Percentiles rank a stretch among this genome's conserved stretches.
Evolutionary conservation across 352 stramenopile species (phyloP).

Genomic region (Elongisporangium anandrum): DNA sequence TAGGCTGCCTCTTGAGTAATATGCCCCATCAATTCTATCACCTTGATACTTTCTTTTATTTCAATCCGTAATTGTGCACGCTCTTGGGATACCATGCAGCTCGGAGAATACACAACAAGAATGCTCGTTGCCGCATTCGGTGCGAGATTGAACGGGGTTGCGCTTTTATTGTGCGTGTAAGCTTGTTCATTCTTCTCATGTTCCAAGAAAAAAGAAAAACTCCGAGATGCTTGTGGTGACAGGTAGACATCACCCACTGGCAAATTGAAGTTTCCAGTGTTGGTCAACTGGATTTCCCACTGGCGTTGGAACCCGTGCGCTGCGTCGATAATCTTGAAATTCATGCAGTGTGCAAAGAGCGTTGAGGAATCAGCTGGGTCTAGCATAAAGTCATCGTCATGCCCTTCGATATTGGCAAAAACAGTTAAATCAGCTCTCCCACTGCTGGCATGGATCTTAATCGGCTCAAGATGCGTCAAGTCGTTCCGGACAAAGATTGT

Average conservation of each 20-base stretch:
- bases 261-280: constrained; percentile 5
- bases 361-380: neutral
- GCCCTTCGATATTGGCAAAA: constrained; percentile 1
- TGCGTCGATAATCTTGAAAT: too few species aligned
- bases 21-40: neutral
- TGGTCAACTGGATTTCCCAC: constrained; percentile 2
- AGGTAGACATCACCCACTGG: neutral
- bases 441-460: constrained; percentile 31
- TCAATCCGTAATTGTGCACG: neutral
- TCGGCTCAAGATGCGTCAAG: constrained; percentile 58
- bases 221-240: neutral
- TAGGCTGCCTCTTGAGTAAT: neutral
- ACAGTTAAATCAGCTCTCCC: constrained; percentile 32
- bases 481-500: constrained; percentile 54
- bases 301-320: neutral
- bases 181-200: neutral
- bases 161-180: neutral
- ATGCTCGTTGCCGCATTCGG: neutral
- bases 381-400: neutral
- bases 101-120: neutral
- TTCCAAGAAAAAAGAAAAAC: neutral
- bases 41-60: neutral
- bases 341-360: neutral
- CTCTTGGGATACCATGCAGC: neutral
- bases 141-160: neutral